phyloP scores from a whole-genome alignment of 305 asterid species.

The Striga hermonthica region DNA sequence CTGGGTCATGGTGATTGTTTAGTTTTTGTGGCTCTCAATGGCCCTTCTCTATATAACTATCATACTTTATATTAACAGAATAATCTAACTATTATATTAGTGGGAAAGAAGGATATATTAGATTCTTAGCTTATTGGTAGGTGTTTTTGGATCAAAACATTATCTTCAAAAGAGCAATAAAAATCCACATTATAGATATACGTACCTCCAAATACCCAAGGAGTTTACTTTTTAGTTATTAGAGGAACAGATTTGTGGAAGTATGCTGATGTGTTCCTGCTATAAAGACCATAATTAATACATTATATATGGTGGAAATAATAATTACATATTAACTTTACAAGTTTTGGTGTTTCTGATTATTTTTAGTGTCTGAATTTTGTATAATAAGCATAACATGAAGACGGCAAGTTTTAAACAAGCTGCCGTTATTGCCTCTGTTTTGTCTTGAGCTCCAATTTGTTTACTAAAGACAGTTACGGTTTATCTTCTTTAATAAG shows the following conservation, averaged over 20 bases:
- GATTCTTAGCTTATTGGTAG: neutral
- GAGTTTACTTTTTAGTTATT: neutral
- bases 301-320: neutral
- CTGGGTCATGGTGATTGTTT: neutral
- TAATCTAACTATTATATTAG: neutral
- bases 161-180: neutral
- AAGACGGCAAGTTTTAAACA: constrained; percentile 4
- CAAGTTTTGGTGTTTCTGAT: neutral
- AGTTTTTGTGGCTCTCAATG: neutral
- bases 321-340: neutral
- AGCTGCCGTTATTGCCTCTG: constrained; percentile 2
- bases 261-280: neutral
- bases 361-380: neutral
- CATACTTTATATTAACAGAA: neutral
- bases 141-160: neutral
- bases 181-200: too few relatives aligned
- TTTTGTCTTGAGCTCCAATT: constrained; percentile 6
- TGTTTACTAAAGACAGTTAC: neutral
- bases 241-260: neutral
- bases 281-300: too few relatives aligned
- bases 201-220: too few relatives aligned
- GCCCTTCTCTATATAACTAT: neutral
- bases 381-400: constrained; percentile 1
- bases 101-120: neutral
- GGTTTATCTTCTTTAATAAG: constrained; percentile 2